These are phyloP conservation scores for Epichloe elymi DNA, from an alignment of 2,329 filamentous ascomycete genomes.

Conservation along the genomic window DNA sequence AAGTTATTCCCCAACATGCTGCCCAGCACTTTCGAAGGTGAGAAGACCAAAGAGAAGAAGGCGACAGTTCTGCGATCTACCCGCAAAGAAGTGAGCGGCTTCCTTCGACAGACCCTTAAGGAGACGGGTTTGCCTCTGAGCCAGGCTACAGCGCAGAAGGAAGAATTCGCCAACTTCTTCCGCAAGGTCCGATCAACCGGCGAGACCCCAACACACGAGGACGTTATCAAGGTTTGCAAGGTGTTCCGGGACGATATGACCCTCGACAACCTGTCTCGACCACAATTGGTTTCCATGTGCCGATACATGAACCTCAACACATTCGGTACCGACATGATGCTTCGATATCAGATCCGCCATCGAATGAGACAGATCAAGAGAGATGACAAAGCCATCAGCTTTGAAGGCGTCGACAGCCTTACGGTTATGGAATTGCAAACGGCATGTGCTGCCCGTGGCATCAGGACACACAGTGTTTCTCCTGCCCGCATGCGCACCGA, in stretches of 20 bases:
- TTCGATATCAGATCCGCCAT: constrained; percentile 92
- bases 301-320: constrained; percentile 96
- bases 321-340: constrained; percentile 94
- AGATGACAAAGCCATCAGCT: constrained; percentile 87
- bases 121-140: constrained; percentile 91
- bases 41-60: constrained; percentile 83
- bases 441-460: constrained; percentile 81
- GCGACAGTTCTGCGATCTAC: constrained; percentile 68
- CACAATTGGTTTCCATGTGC: constrained; percentile 94
- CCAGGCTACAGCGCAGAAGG: constrained; percentile 69
- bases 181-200: constrained; percentile 87
- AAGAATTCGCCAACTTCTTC: constrained; percentile 96
- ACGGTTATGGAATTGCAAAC: constrained; percentile 89
- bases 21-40: constrained; percentile 90
- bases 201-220: constrained; percentile 73
- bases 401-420: constrained; percentile 82
- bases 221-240: constrained; percentile 98
- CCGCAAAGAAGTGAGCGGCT: constrained; percentile 83
- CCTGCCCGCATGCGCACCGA: constrained; percentile 81
- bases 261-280: constrained; percentile 88
- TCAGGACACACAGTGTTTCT: constrained; percentile 84
- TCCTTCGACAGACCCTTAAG: constrained; percentile 75
- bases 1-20: constrained; percentile 96
- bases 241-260: constrained; percentile 97
- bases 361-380: constrained; percentile 99